Evolutionary conservation across 2,329 filamentous ascomycete genomes (phyloP), one percentile per base, ranked within the genome.

Genomic region (Colletotrichum spaethianum): DNA sequence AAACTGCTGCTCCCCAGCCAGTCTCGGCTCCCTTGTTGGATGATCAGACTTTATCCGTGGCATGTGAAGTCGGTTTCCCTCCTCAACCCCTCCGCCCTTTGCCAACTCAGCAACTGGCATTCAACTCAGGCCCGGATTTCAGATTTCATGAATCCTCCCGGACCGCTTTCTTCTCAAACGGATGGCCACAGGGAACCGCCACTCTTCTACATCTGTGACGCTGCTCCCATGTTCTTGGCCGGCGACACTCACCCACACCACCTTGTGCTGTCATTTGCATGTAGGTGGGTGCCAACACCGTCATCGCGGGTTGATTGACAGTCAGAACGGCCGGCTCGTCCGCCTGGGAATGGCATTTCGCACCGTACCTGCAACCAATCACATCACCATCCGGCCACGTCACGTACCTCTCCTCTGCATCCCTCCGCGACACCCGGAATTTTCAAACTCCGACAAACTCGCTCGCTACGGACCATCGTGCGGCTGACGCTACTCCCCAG

Each of bases 331-430:
- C 46, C n/a, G 62, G 26, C 23, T 64, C 38, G 33, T 42, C n/a
- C 12, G 38, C 11, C 56, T 33, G 20, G 36, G 33, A 42, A 11
- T 33, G 42, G 42, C 28, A 50, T 44, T 28, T 38, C 7, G 20
- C 44, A 63, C 59, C 52, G 59, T 63, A 40, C 33, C 16, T 16
- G 20, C 28, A 20, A 44, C 69, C 65, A 72, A 69, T 69, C 65
- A 72, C 18, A 48, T 16, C 20, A 40, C 46, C 46, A 63, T 18
- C 38, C 59, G 66, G 36, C 46, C 28, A 26, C 28, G 18, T 18
- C 60, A 14, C 62, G 59, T 69, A 23, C 59, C 26, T 53, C 65
- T 55, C 28, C 70, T 64, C 52, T 52, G 65, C 69, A 71, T 9
- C 61, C 44, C 53, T 52, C 65, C 65, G 59, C 46, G 28, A 56